Evolutionary conservation across 1,284 basidiomycete genomes (phyloP).

Genomic region (Sporisorium graminicola): DNA sequence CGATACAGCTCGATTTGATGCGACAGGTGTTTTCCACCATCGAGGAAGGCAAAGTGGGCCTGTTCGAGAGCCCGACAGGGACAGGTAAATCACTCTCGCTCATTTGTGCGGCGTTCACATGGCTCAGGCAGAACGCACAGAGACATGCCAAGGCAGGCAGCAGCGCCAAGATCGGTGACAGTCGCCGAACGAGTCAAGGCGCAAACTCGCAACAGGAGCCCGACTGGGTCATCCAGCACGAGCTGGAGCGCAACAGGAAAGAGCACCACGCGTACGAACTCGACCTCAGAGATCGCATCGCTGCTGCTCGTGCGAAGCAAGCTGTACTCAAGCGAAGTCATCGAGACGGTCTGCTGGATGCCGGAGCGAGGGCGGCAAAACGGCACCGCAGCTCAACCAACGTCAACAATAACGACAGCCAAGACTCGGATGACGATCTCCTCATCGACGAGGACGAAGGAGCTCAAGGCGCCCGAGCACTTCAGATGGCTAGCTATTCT

Average conservation of each 20-base stretch:
- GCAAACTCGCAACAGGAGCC: conserved; percentile 61
- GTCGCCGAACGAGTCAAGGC: background rate
- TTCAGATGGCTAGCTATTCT: conserved; percentile 39
- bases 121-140: conserved; percentile 64
- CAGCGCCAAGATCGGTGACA: conserved; percentile 27
- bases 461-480: conserved; percentile 9
- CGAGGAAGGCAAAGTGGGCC: conserved; percentile 79
- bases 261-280: conserved; percentile 63
- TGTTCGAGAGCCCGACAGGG: conserved; percentile 74
- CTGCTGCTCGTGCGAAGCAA: conserved; percentile 50
- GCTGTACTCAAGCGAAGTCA: conserved; percentile 34
- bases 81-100: conserved; percentile 72
- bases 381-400: conserved; percentile 16
- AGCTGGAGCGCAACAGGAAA: conserved; percentile 61
- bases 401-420: conserved; percentile 1
- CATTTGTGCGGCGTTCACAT: conserved; percentile 70
- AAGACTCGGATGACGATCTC: conserved; percentile 52
- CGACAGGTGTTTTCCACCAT: conserved; percentile 84
- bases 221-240: conserved; percentile 71
- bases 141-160: conserved; percentile 34
- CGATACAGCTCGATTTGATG: conserved; percentile 91
- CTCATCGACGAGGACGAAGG: conserved; percentile 43
- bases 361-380: conserved; percentile 18
- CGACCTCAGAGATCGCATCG: conserved; percentile 67
- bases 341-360: conserved; percentile 12